phyloP scores from a whole-genome alignment of 1,284 basidiomycete genomes.

The Pyrrhoderma lamaoense region DNA sequence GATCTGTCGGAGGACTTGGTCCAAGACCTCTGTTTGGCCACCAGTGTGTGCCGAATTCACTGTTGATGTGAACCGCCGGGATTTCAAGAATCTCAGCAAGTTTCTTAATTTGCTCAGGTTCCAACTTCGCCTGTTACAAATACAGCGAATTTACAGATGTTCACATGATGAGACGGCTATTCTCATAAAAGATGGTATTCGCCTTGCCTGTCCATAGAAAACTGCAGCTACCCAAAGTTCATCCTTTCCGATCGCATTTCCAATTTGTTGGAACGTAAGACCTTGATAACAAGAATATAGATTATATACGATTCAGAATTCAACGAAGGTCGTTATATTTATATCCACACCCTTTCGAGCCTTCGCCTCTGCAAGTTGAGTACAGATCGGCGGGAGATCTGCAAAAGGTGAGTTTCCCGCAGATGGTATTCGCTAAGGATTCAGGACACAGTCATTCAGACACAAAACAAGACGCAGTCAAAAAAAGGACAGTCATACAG shows the following conservation, averaged over 20 bases:
- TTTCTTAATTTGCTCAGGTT: slow-evolving; percentile 48
- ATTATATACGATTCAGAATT: neutral
- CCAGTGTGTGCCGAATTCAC: slow-evolving; percentile 58
- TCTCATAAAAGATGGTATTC: neutral
- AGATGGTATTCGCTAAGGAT: slow-evolving; percentile 34
- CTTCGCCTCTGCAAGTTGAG: slow-evolving; percentile 58
- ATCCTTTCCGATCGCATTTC: slow-evolving; percentile 61
- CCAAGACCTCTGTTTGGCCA: slow-evolving; percentile 67
- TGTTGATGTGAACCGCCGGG: slow-evolving; percentile 32
- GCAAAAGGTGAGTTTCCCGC: slow-evolving; percentile 38
- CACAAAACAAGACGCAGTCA: slow-evolving; percentile 5
- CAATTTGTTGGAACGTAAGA: slow-evolving; percentile 69
- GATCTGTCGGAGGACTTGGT: slow-evolving; percentile 66
- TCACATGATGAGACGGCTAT: too few species aligned
- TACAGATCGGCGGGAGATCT: slow-evolving; percentile 45
- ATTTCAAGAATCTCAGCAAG: slow-evolving; percentile 49
- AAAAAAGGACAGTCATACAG: slow-evolving; percentile 27
- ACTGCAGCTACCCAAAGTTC: slow-evolving; percentile 86
- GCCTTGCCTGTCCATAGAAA: slow-evolving; percentile 72
- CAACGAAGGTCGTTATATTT: neutral
- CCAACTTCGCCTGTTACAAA: slow-evolving; percentile 57
- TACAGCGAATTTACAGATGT: too few species aligned
- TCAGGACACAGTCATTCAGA: neutral
- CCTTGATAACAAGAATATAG: slow-evolving; percentile 32
- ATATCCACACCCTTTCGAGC: slow-evolving; percentile 47